Evolutionary conservation across 257 asterid genomes (phyloP), one percentile per base, ranked within the genome.

Genomic region (Primulina eburnea): DNA sequence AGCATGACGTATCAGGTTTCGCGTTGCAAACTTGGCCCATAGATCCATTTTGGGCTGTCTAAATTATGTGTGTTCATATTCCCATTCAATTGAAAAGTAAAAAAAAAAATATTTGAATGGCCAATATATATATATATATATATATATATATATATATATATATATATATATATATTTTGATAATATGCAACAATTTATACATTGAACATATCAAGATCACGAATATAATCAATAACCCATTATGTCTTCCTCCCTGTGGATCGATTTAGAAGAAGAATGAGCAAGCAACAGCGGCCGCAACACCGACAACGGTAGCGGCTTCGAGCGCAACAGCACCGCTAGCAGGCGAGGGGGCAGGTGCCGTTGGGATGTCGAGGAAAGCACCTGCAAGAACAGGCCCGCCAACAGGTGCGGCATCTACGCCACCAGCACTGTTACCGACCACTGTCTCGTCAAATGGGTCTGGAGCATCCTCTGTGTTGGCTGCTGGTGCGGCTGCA

Each of bases 391-490:
- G 62, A 21, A 83, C 83, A 0, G 91, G 92, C 9, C 84, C 84
- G 6, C 95, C 92, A 11, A 82, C 69, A 0, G 95, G 88, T 38
- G 92, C 91, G 1, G 84, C 88, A 2, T 80, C 95, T 1, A 12
- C 21, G 6, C 18, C 68, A 11, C 80, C 87, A 1, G 52, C 69
- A 0, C 77, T 34, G 26, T 80, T 62, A 65, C 89, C 95, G 6
- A 78, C 64, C 62, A 72, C 40, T n/a, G 58, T 43, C 8, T 64
- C 71, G 3, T 71, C 30, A 7, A 6, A 40, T 1, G 55, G 56
- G 26, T 18, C 50, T 8, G 73, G 29, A 12, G 70, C 73, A 10
- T 30, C 17, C 7, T 33, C 6, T 53, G 81, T 4, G 3, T 67
- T 68, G 2, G 65, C 8, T 12, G 75, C 5, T 17, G 69, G 24